Conservation (phyloP, 495 filamentous ascomycete species). For the Aspergillus steynii region DNA sequence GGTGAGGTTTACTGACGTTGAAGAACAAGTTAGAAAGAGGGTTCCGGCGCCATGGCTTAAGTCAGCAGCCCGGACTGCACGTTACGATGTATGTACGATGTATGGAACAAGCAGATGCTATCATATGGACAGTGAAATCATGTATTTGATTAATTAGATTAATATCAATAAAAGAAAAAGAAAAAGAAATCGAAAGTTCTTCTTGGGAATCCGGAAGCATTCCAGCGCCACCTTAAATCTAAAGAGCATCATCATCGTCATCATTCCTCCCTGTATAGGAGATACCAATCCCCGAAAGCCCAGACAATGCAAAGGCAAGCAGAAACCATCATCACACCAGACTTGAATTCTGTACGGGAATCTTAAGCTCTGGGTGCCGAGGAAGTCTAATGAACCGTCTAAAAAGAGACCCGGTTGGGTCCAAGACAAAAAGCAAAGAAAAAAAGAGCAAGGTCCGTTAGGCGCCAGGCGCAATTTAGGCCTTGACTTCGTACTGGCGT, state of each 20-base stretch:
- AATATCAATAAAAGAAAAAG: slow-evolving; percentile 10
- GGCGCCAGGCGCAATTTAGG: slow-evolving; percentile 49
- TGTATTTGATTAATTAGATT: slow-evolving; percentile 6
- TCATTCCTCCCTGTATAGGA: slow-evolving; percentile 9
- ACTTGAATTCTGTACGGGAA: slow-evolving; percentile 32
- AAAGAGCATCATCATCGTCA: slow-evolving; percentile 13
- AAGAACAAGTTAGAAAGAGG: neutral
- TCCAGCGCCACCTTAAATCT: slow-evolving; percentile 20
- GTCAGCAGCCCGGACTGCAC: too few species aligned
- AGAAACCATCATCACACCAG: slow-evolving; percentile 20
- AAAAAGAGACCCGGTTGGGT: slow-evolving; percentile 29
- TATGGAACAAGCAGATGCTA: too few species aligned
- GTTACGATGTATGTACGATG: too few species aligned
- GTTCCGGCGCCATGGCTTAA: neutral
- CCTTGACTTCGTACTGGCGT: slow-evolving; percentile 83
- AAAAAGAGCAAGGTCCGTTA: slow-evolving; percentile 18
- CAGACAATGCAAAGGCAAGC: slow-evolving; percentile 9
- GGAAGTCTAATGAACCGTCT: slow-evolving; percentile 47
- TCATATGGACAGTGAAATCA: neutral
- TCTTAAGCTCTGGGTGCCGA: slow-evolving; percentile 28
- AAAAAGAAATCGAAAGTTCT: slow-evolving; percentile 10
- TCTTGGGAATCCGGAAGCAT: slow-evolving; percentile 20
- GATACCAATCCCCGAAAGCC: slow-evolving; percentile 4
- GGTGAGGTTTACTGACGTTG: neutral
- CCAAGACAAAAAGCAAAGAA: slow-evolving; percentile 29